phyloP scores from a whole-genome alignment of 768 basidiomycete species.

The Russula griseocarnosa region DNA sequence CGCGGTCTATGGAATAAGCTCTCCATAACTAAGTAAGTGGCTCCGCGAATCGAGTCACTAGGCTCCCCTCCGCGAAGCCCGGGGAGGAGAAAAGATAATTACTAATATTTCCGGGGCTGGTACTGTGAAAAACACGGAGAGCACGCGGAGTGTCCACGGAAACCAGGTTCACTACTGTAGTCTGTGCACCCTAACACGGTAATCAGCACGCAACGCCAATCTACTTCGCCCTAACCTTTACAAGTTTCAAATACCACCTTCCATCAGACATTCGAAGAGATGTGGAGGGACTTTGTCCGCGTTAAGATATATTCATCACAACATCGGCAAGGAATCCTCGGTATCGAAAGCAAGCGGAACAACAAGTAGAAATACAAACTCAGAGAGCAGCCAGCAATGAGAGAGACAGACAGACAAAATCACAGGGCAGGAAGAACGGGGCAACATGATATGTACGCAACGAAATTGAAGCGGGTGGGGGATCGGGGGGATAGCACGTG shows the following conservation, averaged over 20 bases:
- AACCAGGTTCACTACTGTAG: too few species aligned
- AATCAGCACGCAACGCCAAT: background rate
- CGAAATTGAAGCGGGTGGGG: constrained; percentile 27
- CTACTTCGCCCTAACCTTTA: background rate
- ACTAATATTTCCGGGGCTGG: background rate
- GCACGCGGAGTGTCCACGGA: constrained; percentile 11
- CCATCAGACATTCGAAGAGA: background rate
- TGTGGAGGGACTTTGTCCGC: constrained; percentile 17
- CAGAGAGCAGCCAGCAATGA: constrained; percentile 22
- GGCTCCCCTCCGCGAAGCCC: too few species aligned
- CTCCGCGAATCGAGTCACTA: background rate
- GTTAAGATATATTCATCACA: constrained; percentile 22
- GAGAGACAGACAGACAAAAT: background rate
- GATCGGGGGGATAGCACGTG: constrained; percentile 22
- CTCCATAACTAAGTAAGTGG: background rate
- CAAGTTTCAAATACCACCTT: background rate
- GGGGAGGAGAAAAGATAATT: background rate
- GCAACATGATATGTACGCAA: constrained; percentile 22
- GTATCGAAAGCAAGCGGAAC: constrained; percentile 29
- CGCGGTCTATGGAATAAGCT: background rate
- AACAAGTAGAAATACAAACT: constrained; percentile 28
- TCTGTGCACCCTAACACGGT: too few species aligned
- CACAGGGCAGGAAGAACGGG: constrained; percentile 7
- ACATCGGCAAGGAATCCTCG: constrained; percentile 23
- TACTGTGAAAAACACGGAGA: background rate